Conservation (phyloP, 23 red algal genomes). For the Gracilariopsis chorda region DNA sequence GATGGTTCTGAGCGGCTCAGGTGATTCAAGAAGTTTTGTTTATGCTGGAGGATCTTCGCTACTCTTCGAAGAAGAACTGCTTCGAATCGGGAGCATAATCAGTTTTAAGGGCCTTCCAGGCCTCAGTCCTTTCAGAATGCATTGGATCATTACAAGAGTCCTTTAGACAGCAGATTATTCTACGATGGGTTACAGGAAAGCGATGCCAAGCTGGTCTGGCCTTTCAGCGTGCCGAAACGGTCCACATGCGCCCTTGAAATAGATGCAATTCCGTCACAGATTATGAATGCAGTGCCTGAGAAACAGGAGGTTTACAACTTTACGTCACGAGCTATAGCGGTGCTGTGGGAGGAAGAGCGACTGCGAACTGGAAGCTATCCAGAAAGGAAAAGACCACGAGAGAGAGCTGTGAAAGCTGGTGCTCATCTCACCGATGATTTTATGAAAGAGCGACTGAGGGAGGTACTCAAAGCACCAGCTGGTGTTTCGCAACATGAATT, state of each 20-base stretch:
- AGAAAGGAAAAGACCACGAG: not conserved
- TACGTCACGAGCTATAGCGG: slow-evolving; percentile 12
- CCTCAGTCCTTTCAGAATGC: slow-evolving; percentile 53
- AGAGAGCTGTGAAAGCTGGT: slow-evolving; percentile 17
- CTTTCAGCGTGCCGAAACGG: slow-evolving; percentile 4
- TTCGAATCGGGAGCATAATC: slow-evolving; percentile 53
- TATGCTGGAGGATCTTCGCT: not conserved
- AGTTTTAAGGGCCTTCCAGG: slow-evolving; percentile 79
- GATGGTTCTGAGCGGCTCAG: slow-evolving; percentile 45
- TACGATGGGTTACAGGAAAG: not conserved
- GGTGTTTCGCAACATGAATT: not conserved
- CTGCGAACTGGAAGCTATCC: slow-evolving; percentile 21
- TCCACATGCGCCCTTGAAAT: slow-evolving; percentile 51
- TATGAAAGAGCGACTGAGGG: not conserved
- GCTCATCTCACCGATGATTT: slow-evolving; percentile 7
- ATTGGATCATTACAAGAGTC: not conserved
- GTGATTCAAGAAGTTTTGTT: slow-evolving; percentile 3
- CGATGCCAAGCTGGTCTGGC: not conserved
- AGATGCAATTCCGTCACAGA: slow-evolving; percentile 55
- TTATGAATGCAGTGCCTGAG: slow-evolving; percentile 50
- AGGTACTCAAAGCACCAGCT: not conserved
- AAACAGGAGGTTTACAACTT: not conserved
- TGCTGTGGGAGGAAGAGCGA: slow-evolving; percentile 68
- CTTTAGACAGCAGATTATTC: not conserved
- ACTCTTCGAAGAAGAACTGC: slow-evolving; percentile 39